Evolutionary conservation across 2,329 filamentous ascomycete genomes (phyloP), one percentile per base, ranked within the genome.

Genomic region (Scortechinia acanthostroma): DNA sequence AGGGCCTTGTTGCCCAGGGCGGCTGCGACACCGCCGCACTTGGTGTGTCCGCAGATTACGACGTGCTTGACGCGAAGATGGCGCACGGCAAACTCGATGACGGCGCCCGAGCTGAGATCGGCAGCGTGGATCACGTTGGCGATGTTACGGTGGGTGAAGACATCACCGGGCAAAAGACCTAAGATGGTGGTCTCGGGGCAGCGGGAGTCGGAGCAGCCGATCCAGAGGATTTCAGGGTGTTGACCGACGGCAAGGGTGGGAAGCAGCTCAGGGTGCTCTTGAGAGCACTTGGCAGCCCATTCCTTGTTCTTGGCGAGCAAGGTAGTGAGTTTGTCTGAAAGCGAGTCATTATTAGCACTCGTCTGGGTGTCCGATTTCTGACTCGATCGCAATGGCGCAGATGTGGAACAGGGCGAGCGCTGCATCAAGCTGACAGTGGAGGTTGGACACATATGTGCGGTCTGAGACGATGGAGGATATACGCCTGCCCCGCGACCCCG

Each of bases 101-200:
- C 88, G 46, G 80, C 77, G 10, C 80, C 74, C 23, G 82, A 81
- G 66, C 80, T 88, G 61, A 91, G 76, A 61, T 95, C 89, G 54
- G 80, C 81, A 17, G 81, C 70, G 47, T 81, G 80, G 50, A 94
- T 68, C 57, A 91, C 79, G 69, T 94, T 94, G 64, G 87, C 88
- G 61, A 95, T 91, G 70, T 94, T 94, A 60, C 89, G 86, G 71
- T 94, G 88, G 44, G 89, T 85, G 62, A 94, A 94, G 53, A 94
- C 82, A 55, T 94, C 88, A 48, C 89, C 88, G 2, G 88, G 87
- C 56, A 88, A 75, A 47, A 89, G 74, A 56, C 85, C 83, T 21
- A 91, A 76, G 56, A 95, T 76, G 43, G 83, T 89, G 3, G 87
- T 91, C 64, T 93, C 89, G 1, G 89, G 88, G 53, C 88, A 83